Evolutionary conservation across 2,329 filamentous ascomycete genomes (phyloP).

Genomic region (Cytospora schulzeri): DNA sequence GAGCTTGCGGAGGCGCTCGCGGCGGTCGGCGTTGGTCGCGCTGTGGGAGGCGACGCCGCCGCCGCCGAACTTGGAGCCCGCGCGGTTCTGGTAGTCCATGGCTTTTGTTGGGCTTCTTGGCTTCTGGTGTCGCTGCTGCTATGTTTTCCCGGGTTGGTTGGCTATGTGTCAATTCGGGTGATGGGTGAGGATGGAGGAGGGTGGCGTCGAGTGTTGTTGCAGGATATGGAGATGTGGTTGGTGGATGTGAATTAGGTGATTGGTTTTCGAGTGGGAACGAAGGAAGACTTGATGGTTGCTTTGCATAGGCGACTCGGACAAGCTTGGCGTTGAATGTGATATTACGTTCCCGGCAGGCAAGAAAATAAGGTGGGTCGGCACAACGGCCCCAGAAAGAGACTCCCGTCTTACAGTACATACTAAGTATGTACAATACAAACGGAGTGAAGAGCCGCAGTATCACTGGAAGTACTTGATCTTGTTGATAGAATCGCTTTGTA

Average conservation of each 20-base stretch:
- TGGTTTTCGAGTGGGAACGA: too few species aligned
- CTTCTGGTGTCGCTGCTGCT: background rate
- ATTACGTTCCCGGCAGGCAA: background rate
- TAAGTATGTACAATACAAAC: too few species aligned
- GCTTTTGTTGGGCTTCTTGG: background rate
- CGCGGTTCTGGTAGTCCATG: conserved; percentile 85
- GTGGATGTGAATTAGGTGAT: too few species aligned
- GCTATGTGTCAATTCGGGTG: background rate
- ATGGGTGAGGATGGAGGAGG: too few species aligned
- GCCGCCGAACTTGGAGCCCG: conserved; percentile 96
- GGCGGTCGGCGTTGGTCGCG: conserved; percentile 93
- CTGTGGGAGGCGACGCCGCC: conserved; percentile 93
- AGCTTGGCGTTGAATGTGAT: background rate
- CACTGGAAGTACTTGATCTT: too few species aligned
- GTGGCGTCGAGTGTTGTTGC: too few species aligned
- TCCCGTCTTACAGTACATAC: too few species aligned
- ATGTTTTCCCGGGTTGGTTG: background rate
- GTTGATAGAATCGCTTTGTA: too few species aligned
- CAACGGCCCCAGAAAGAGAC: too few species aligned
- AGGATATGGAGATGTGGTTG: too few species aligned
- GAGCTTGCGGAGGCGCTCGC: conserved; percentile 95
- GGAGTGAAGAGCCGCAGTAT: too few species aligned
- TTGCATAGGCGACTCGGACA: background rate
- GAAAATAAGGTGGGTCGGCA: background rate
- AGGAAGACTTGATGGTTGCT: background rate